These are phyloP conservation scores for Nakaseomyces delphensis DNA, from an alignment of 1,139 yeast species.

Conservation along the genomic window DNA sequence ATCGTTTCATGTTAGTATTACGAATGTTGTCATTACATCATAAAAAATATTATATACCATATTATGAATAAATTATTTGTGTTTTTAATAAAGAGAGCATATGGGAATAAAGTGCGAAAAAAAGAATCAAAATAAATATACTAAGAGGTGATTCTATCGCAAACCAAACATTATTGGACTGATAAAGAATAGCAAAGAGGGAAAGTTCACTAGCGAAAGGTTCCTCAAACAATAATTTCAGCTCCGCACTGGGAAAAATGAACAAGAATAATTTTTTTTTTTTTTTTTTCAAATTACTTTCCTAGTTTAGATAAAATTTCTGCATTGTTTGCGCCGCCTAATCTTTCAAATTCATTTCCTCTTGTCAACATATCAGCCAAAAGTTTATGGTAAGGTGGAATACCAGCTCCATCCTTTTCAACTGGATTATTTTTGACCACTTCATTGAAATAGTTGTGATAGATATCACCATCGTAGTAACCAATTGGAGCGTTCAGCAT, in stretches of 20 bases:
- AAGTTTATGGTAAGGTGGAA: slow-evolving; percentile 51
- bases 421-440: slow-evolving; percentile 38
- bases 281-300: slow-evolving; percentile 11
- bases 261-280: too few species aligned
- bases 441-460: slow-evolving; percentile 62
- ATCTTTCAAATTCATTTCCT: slow-evolving; percentile 39
- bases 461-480: slow-evolving; percentile 74
- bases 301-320: slow-evolving; percentile 37
- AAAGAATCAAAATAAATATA: background rate
- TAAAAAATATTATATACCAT: background rate
- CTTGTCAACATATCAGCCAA: slow-evolving; percentile 49
- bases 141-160: background rate
- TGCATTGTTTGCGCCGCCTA: slow-evolving; percentile 40
- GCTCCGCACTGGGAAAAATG: too few species aligned
- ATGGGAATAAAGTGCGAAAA: background rate
- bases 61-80: background rate
- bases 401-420: slow-evolving; percentile 39
- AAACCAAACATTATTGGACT: too few species aligned
- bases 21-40: slow-evolving; percentile 2
- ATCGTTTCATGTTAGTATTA: too few species aligned
- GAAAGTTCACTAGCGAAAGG: slow-evolving; percentile 4
- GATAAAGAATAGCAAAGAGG: background rate
- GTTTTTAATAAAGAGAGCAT: background rate
- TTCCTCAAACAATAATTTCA: too few species aligned
- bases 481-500: slow-evolving; percentile 84